These are phyloP conservation scores for Leptographium galeiforme DNA, from an alignment of 2,329 filamentous ascomycete genomes.

Conservation along the genomic window DNA sequence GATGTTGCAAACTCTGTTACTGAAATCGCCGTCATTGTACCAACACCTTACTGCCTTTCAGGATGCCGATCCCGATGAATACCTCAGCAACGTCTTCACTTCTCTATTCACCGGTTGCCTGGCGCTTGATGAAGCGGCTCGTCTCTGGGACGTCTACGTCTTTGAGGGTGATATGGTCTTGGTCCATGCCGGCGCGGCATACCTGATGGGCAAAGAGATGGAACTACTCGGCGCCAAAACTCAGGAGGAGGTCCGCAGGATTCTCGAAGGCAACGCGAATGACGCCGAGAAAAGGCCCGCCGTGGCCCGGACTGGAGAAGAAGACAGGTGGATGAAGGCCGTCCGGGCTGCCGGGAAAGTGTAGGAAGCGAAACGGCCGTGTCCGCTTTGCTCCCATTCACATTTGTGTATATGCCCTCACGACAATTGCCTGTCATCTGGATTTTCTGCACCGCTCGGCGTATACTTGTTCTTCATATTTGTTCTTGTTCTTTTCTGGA, in stretches of 20 bases:
- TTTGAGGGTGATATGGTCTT: constrained; percentile 68
- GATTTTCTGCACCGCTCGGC: background rate
- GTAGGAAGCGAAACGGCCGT: background rate
- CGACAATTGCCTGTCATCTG: background rate
- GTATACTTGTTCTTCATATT: background rate
- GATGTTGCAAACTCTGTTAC: constrained; percentile 50
- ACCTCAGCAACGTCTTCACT: constrained; percentile 48
- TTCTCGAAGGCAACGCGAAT: constrained; percentile 18
- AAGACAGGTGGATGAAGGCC: constrained; percentile 31
- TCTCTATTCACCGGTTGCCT: constrained; percentile 50
- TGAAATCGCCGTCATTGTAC: constrained; percentile 52
- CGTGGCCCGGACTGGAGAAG: constrained; percentile 30
- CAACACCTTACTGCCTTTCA: constrained; percentile 44
- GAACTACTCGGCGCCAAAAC: constrained; percentile 33
- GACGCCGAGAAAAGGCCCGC: constrained; percentile 16
- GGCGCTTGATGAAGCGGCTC: constrained; percentile 54
- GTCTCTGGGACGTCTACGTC: constrained; percentile 71
- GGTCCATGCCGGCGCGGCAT: constrained; percentile 56
- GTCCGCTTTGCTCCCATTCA: background rate
- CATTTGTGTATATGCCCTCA: background rate
- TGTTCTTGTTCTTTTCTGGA: background rate
- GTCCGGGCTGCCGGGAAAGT: constrained; percentile 23
- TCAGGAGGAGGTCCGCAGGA: constrained; percentile 27
- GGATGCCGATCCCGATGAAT: constrained; percentile 34
- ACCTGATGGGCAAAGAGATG: constrained; percentile 43